Base-by-base conservation (phyloP, 495 filamentous ascomycete genomes). In the Aspergillus egyptiacus region DNA sequence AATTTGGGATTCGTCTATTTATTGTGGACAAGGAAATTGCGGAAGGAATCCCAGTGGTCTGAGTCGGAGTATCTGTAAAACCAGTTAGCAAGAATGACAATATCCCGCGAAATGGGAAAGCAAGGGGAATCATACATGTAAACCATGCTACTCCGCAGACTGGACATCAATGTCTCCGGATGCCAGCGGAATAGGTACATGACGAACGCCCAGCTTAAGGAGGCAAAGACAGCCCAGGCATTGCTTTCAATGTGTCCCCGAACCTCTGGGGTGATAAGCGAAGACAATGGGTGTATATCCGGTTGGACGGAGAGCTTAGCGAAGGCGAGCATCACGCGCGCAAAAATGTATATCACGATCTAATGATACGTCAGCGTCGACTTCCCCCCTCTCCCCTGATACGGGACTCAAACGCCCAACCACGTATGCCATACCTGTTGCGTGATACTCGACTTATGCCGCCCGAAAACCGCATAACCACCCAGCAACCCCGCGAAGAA, bases 261-360 rank as follows among this genome's bases (percentile, higher is more conserved):
- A 20, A 68, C 59, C 54, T 69, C 64, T 9, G 69, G 66, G 13
- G 65, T 70, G 52, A 71, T 68, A 25, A 69, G 55, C 17, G 64
- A 63, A 13, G 70, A 71, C 23, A 72, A 58, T 1, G 69, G 70
- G 57, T 71, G 64, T 56, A 69, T 72, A 17, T 71, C 66, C 4
- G 86, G 84, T 65, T 86, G 78, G 30, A 96, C 77, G 40, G 84
- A 77, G 49, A 97, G 70, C 61, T 89, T 89, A 34, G 89, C 94
- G 31, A 90, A 61, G 5, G 86, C 85, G 28, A 99, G 80, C 50
- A 83, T 73, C 13, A 96, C 93, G 41, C 93, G 83, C 25, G 91
- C 93, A 62, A 97, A 97, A 44, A 99, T 85, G 70, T 97, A 99
- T 55, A 96, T 86, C 58, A 95, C 89, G 65, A 99, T 97, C 68